These are phyloP conservation scores for Suillus paluster DNA, from an alignment of 768 basidiomycete species.

Conservation along the genomic window DNA sequence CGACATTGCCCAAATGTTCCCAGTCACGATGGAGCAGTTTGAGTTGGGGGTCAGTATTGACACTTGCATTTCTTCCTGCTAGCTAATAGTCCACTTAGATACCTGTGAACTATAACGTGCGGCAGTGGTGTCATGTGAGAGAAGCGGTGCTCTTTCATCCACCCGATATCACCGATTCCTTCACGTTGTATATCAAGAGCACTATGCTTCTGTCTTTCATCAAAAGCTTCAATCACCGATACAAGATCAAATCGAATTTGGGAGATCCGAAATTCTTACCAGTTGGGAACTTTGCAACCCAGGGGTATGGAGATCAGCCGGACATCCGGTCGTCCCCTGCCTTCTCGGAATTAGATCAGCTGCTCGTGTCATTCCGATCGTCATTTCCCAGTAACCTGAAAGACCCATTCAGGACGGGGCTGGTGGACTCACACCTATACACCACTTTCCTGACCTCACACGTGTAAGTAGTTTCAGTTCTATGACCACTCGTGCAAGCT, in stretches of 20 bases:
- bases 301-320: slow-evolving; percentile 43
- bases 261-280: slow-evolving; percentile 56
- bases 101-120: slow-evolving; percentile 52
- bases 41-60: slow-evolving; percentile 56
- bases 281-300: slow-evolving; percentile 32
- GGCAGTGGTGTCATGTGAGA: slow-evolving; percentile 70
- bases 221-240: slow-evolving; percentile 72
- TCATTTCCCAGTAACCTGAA: slow-evolving; percentile 61
- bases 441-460: slow-evolving; percentile 35
- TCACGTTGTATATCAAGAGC: slow-evolving; percentile 72
- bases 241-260: slow-evolving; percentile 59
- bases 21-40: slow-evolving; percentile 62
- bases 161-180: slow-evolving; percentile 67
- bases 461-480: slow-evolving; percentile 29
- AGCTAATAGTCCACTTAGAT: slow-evolving; percentile 36
- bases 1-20: slow-evolving; percentile 73
- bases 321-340: slow-evolving; percentile 65
- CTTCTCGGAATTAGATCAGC: slow-evolving; percentile 65
- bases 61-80: slow-evolving; percentile 3
- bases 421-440: slow-evolving; percentile 65
- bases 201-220: slow-evolving; percentile 63
- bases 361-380: slow-evolving; percentile 58
- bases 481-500: slow-evolving; percentile 31
- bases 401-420: slow-evolving; percentile 55
- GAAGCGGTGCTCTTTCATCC: slow-evolving; percentile 66